Evolutionary conservation across 208 protist genomes (phyloP), one percentile per base, ranked within the genome.

Genomic region (Trypanosoma vivax): DNA sequence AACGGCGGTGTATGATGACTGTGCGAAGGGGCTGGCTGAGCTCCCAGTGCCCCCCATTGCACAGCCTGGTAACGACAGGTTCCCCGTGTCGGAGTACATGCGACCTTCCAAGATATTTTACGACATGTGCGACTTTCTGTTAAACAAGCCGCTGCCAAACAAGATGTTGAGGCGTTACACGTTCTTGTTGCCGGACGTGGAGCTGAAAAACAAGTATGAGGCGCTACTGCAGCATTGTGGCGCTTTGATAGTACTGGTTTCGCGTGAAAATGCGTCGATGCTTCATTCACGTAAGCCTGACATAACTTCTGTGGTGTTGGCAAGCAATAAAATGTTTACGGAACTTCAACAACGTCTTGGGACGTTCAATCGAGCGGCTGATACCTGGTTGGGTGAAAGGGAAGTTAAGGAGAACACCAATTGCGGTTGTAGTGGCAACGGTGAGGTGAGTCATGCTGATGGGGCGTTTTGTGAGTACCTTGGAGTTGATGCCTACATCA

Each of bases 51-150:
- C 72, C 1, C 55, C 49, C 18, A 55, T 68, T 9, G 73, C 81
- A 9, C 43, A 52, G 14, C 71, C 81, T 4, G 58, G 59, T 2
- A 73, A 64, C 3, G 0, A 53, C 43, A 64, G 50, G 7, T 73
- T 89, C 27, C 71, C 61, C 41, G 69, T 49, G 25, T 65, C 68
- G 43, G 63, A 78, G 24, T 83, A 85, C 57, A 67, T 70, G 39
- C 73, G 60, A 14, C 80, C 80, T 2, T 57, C 59, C 3, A 63
- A 61, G 24, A 71, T 65, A 10, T 88, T 83, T 65, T 88, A 77
- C 51, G 61, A 62, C 1, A 60, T 71, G 21, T 33, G 57, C 23
- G 76, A 84, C 49, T 84, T 84, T 60, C 48, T 88, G 5, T 70
- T 63, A 9, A 59, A 65, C 2, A 52, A 56, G 5, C 69, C 75